phyloP scores from a whole-genome alignment of 352 stramenopile species.

The Pythium rhizo-oryzae region DNA sequence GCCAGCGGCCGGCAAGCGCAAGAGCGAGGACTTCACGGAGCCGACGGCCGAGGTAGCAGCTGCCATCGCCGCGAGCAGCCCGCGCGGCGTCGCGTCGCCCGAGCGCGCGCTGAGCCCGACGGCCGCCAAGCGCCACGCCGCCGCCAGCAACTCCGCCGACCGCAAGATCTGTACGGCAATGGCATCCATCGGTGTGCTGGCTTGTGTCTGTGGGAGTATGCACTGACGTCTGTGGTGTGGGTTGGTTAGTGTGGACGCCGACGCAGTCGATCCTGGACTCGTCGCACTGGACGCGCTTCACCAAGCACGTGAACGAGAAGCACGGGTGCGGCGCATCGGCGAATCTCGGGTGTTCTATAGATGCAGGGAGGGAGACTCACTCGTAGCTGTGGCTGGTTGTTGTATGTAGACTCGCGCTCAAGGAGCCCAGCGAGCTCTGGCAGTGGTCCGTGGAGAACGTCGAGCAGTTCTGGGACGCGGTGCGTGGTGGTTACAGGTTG shows the following conservation, averaged over 20 bases:
- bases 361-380: not conserved
- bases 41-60: not conserved
- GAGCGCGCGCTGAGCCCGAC: slow-evolving; percentile 15
- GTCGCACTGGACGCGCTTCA: slow-evolving; percentile 76
- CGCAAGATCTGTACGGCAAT: slow-evolving; percentile 20
- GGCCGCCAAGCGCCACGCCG: slow-evolving; percentile 14
- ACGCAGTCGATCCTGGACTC: slow-evolving; percentile 43
- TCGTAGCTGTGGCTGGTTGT: too few relatives aligned
- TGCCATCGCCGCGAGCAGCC: not conserved
- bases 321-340: slow-evolving; percentile 35
- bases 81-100: slow-evolving; percentile 6
- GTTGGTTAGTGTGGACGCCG: slow-evolving; percentile 60
- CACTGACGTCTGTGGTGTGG: not conserved
- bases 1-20: slow-evolving; percentile 27
- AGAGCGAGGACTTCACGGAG: slow-evolving; percentile 27
- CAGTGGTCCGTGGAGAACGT: slow-evolving; percentile 73
- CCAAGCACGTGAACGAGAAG: slow-evolving; percentile 55
- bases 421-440: slow-evolving; percentile 59
- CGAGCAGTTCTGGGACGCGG: slow-evolving; percentile 63
- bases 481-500: slow-evolving; percentile 7
- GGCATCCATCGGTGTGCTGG: too few relatives aligned
- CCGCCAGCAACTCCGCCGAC: slow-evolving; percentile 14
- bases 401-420: slow-evolving; percentile 38
- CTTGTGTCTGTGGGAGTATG: not conserved
- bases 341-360: not conserved